Conservation (phyloP, 1,139 yeast genomes). For the Saccharomycopsis crataegensis region DNA sequence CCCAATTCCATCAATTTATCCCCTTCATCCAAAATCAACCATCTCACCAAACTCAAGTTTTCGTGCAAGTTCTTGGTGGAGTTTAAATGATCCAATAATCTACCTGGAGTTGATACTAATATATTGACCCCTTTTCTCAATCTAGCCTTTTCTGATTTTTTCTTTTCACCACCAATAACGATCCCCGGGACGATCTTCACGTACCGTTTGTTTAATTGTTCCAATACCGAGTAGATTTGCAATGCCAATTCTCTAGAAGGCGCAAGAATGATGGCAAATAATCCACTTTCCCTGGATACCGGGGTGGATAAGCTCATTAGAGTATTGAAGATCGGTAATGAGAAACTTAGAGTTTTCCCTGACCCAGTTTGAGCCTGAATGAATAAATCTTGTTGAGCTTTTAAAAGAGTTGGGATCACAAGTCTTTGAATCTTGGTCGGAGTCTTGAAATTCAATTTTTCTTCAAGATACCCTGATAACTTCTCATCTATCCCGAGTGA, state of each 20-base stretch:
- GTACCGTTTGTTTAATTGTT: slow-evolving; percentile 60
- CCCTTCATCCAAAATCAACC: slow-evolving; percentile 90
- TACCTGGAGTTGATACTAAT: slow-evolving; percentile 87
- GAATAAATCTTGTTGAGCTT: slow-evolving; percentile 48
- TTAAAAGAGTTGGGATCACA: slow-evolving; percentile 64
- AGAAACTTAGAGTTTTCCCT: slow-evolving; percentile 84
- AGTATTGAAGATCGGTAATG: slow-evolving; percentile 71
- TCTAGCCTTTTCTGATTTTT: slow-evolving; percentile 86
- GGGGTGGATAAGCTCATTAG: slow-evolving; percentile 47
- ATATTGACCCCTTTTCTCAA: slow-evolving; percentile 84
- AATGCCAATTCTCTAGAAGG: slow-evolving; percentile 94
- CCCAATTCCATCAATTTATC: slow-evolving; percentile 93
- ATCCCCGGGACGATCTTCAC: slow-evolving; percentile 86
- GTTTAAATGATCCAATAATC: slow-evolving; percentile 86
- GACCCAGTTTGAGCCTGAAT: slow-evolving; percentile 96
- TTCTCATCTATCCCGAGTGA: slow-evolving; percentile 57
- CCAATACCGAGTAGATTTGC: slow-evolving; percentile 83
- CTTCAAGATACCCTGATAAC: slow-evolving; percentile 48
- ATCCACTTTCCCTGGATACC: slow-evolving; percentile 63
- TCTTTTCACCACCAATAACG: slow-evolving; percentile 92
- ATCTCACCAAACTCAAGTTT: slow-evolving; percentile 39
- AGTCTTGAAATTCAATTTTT: slow-evolving; percentile 48
- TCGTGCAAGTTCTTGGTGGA: slow-evolving; percentile 70
- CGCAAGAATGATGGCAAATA: slow-evolving; percentile 79
- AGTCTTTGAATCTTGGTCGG: slow-evolving; percentile 87